Conservation (phyloP, 371 early-diverging fungal species). For the Gilbertella persicaria region DNA sequence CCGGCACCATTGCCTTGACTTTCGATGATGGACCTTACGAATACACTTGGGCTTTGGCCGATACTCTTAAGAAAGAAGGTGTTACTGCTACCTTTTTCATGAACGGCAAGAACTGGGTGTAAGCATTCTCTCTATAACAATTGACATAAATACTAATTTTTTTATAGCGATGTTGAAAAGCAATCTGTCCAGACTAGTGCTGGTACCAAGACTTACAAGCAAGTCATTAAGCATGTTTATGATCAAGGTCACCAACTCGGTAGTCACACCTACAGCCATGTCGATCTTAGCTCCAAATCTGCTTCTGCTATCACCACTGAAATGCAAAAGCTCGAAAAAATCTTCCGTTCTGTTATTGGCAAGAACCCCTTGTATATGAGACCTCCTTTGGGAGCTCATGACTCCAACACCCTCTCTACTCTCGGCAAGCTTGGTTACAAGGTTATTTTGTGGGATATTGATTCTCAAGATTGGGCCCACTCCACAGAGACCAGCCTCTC, state of each 20-base stretch:
- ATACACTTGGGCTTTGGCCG: constrained; percentile 51
- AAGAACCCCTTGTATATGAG: constrained; percentile 31
- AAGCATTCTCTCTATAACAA: constrained; percentile 8
- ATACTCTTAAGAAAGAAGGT: constrained; percentile 37
- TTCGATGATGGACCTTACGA: constrained; percentile 68
- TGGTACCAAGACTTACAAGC: constrained; percentile 29
- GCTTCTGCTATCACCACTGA: constrained; percentile 18
- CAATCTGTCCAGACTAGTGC: constrained; percentile 26
- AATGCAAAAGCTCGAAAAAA: constrained; percentile 24
- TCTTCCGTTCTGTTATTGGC: constrained; percentile 25
- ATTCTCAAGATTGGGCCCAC: constrained; percentile 34
- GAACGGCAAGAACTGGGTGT: constrained; percentile 52
- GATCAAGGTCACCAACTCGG: constrained; percentile 47
- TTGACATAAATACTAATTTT: neutral
- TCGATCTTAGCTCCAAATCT: constrained; percentile 26
- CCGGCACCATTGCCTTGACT: constrained; percentile 42
- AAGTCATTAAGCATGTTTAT: constrained; percentile 40
- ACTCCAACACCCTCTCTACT: constrained; percentile 16
- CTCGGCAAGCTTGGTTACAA: constrained; percentile 25
- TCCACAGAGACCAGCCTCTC: constrained; percentile 4
- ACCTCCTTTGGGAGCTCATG: constrained; percentile 28
- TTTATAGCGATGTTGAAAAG: constrained; percentile 21
- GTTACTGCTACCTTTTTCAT: constrained; percentile 70
- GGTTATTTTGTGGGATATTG: constrained; percentile 32
- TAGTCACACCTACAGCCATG: constrained; percentile 51